Evolutionary conservation across 768 basidiomycete genomes (phyloP), one percentile per base, ranked within the genome.

Genomic region (Cyathus striatus): DNA sequence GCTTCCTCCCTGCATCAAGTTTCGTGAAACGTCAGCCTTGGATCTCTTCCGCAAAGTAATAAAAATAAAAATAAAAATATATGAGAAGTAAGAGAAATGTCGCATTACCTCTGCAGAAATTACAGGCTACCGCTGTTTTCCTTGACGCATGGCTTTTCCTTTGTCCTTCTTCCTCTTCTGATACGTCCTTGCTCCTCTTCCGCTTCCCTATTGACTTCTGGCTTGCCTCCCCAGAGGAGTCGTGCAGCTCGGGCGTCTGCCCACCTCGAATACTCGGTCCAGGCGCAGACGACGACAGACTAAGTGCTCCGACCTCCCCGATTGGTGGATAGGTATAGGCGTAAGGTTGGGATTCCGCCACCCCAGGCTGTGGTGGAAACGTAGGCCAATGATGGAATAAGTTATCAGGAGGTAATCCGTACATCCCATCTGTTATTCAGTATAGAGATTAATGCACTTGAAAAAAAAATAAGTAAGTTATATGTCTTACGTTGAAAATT

Each of bases 101-200:
- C 30, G 30, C 16, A 51, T 66, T 52, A 81, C 86, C 73, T 74
- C 86, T 72, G 66, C 86, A 90, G 59, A 87, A 87, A 61, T 84
- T 69, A 64, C 86, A 90, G 45, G 86, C 86, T 25, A 88, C 72
- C 18, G 66, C 64, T 24, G 76, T 77, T 65, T 83, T 84, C 50
- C 66, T 61, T 18, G 56, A 50, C 56, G 59, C 42, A 51, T 57
- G 34, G 55, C 61, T 35, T 44, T 45, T 33, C 52, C 55, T 17
- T 50, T 44, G 23, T 49, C 49, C 16, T 57, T 50, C 24, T 57
- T 52, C 36, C 47, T 54, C n/a, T 49, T 53, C 17, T 62, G 51
- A 16, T 57, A 58, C 12, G 30, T 12, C 18, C 18, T n/a, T 14
- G 35, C 35, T 13, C 18, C 35, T 37, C 18, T 37, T 37, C 18